Evolutionary conservation across 1,284 basidiomycete genomes (phyloP).

Genomic region (Microbotryomycetes sp.): DNA sequence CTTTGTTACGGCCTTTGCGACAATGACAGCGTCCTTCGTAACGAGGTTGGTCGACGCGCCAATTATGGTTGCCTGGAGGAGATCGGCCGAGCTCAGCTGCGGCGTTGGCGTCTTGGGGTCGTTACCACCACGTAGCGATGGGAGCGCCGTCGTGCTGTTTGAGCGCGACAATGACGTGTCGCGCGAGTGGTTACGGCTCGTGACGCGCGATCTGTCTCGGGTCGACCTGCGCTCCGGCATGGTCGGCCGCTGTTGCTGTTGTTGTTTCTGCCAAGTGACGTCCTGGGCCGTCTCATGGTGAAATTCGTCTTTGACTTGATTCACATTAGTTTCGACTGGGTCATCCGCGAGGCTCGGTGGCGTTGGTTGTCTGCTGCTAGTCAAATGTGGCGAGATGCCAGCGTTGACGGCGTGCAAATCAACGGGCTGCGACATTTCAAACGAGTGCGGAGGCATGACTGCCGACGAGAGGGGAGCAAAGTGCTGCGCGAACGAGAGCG

Average conservation of each 20-base stretch:
- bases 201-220: not conserved
- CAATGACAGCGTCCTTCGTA: slow-evolving; percentile 27
- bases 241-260: too few species aligned
- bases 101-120: not conserved
- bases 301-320: not conserved
- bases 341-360: not conserved
- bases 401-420: slow-evolving; percentile 15
- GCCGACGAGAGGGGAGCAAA: not conserved
- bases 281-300: not conserved
- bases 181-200: not conserved
- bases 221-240: not conserved
- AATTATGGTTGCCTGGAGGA: not conserved
- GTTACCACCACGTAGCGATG: not conserved
- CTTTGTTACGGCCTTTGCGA: slow-evolving; percentile 12
- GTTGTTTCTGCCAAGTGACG: too few species aligned
- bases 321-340: not conserved
- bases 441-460: not conserved
- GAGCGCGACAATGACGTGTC: not conserved
- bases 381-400: slow-evolving; percentile 23
- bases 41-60: slow-evolving; percentile 21
- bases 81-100: not conserved
- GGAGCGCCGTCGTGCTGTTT: not conserved
- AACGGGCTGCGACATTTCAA: slow-evolving; percentile 11
- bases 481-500: not conserved
- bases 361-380: slow-evolving; percentile 3